phyloP scores from a whole-genome alignment of 176 grass and related monocot species.

The Microstegium vimineum region DNA sequence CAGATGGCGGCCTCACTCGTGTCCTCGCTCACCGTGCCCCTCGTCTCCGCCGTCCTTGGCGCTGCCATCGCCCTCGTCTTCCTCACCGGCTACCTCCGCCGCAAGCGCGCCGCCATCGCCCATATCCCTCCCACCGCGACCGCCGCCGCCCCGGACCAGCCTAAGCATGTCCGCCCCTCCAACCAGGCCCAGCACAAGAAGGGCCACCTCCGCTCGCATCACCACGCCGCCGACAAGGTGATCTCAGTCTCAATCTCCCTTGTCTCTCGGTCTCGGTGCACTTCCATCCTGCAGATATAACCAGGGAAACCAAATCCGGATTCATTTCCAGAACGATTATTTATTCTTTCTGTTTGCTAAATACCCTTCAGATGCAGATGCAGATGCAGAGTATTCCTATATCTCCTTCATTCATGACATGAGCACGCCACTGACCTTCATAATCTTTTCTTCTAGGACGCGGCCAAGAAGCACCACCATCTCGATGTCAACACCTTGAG shows the following conservation, averaged over 20 bases:
- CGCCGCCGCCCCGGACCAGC: constrained; percentile 36
- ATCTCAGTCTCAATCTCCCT: neutral
- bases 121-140: constrained; percentile 45
- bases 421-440: neutral
- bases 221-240: constrained; percentile 80
- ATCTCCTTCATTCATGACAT: neutral
- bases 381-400: no score
- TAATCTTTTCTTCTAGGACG: constrained; percentile 45
- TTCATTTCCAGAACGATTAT: neutral
- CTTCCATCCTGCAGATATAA: no score
- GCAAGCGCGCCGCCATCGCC: constrained; percentile 71
- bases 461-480: constrained; percentile 79
- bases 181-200: constrained; percentile 37
- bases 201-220: constrained; percentile 40
- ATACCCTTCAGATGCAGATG: neutral
- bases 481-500: constrained; percentile 89
- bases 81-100: constrained; percentile 74
- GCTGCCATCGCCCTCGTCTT: constrained; percentile 74
- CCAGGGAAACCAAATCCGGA: no score
- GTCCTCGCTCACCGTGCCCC: constrained; percentile 53
- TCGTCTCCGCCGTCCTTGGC: constrained; percentile 63
- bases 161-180: constrained; percentile 21
- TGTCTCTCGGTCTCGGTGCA: neutral
- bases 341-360: neutral
- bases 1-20: neutral